Conservation (phyloP, 176 grass and related monocot genomes). For the Chrysopogon serrulatus region DNA sequence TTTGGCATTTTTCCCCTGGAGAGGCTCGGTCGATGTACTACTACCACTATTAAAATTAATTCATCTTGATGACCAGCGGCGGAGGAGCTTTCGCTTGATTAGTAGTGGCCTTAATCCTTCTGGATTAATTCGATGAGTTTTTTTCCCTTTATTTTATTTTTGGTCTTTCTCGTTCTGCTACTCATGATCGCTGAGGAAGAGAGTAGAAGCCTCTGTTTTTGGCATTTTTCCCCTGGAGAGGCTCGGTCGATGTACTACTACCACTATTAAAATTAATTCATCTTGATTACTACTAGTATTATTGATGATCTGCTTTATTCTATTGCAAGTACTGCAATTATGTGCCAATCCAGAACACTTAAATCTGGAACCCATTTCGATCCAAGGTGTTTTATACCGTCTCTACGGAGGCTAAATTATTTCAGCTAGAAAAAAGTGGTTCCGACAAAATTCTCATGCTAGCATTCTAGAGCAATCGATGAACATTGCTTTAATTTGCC, state of each 20-base stretch:
- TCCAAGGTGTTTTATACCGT: neutral
- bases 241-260: constrained; percentile 35
- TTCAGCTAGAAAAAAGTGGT: neutral
- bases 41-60: neutral
- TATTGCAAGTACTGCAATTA: neutral
- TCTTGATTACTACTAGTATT: neutral
- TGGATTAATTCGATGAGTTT: constrained; percentile 21
- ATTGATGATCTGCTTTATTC: neutral
- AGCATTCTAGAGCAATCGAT: neutral
- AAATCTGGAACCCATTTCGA: neutral
- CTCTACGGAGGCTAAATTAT: no score
- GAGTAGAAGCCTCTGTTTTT: constrained; percentile 53
- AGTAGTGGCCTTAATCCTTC: neutral
- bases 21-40: constrained; percentile 41
- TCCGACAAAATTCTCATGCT: neutral
- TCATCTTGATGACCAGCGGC: neutral
- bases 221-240: constrained; percentile 38
- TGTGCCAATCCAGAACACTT: neutral
- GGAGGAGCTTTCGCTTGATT: no score
- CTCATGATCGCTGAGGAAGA: constrained; percentile 15
- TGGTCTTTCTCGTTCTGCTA: constrained; percentile 1
- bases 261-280: neutral
- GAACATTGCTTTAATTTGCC: neutral
- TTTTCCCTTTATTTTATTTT: neutral
- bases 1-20: constrained; percentile 41